Conservation (phyloP, 2,329 filamentous ascomycete species). For the Fusarium foetens region DNA sequence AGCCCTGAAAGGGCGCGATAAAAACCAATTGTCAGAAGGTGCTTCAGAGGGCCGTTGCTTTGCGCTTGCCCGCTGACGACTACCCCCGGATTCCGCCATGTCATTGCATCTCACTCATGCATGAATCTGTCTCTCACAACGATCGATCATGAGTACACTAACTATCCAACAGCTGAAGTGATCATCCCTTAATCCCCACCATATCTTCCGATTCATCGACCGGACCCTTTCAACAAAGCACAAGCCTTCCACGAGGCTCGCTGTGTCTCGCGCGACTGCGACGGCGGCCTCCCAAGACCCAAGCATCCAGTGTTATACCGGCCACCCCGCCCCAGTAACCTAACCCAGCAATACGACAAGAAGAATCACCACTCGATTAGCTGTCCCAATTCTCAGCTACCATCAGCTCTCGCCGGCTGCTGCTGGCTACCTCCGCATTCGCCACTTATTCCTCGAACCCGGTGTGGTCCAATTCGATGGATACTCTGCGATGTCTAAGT, state of each 20-base stretch:
- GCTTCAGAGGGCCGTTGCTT: background rate
- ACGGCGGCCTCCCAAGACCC: constrained; percentile 43
- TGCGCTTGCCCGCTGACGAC: constrained; percentile 29
- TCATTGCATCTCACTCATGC: constrained; percentile 21
- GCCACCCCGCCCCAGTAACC: constrained; percentile 35
- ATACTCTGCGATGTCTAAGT: constrained; percentile 31
- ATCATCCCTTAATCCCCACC: constrained; percentile 14
- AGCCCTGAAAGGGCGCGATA: constrained; percentile 28
- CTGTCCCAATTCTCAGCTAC: constrained; percentile 24
- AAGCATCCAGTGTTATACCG: constrained; percentile 24
- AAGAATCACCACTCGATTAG: constrained; percentile 23
- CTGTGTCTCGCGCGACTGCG: constrained; percentile 30
- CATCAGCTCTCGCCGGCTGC: constrained; percentile 37
- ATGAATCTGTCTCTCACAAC: constrained; percentile 24
- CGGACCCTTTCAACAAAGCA: constrained; percentile 18
- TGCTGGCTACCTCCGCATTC: constrained; percentile 27
- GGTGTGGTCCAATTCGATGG: constrained; percentile 34
- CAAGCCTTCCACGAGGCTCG: constrained; percentile 34
- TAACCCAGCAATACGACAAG: constrained; percentile 20
- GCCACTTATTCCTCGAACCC: constrained; percentile 22
- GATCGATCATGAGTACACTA: constrained; percentile 33
- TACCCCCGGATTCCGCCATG: constrained; percentile 30
- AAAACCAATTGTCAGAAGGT: constrained; percentile 31
- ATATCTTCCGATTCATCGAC: constrained; percentile 11
- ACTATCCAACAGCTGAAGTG: constrained; percentile 8